Base-by-base conservation (phyloP, 495 filamentous ascomycete genomes). In the Penicillium atrosanguineum region DNA sequence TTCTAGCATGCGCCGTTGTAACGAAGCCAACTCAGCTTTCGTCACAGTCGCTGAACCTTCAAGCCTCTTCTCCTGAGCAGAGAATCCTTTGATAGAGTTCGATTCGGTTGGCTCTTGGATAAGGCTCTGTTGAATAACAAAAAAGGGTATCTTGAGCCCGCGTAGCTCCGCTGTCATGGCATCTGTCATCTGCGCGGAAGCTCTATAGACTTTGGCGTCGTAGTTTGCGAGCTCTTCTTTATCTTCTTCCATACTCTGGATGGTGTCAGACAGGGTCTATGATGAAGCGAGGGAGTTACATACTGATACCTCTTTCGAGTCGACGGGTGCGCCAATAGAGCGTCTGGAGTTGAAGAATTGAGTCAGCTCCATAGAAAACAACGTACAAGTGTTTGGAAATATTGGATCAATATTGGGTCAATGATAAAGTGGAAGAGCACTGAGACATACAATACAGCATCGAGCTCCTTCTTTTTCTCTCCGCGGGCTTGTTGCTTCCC, bases 81-180 rank as follows among this genome's bases (percentile, higher is more conserved):
- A 34, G 31, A 8, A 14, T 14, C 1, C 31, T 14, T 14, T 14
- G 8, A 15, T 34, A 34, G 50, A 40, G 12, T 51, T 31, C 18
- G 43, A 25, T 20, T 41, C 26, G 7, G 48, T 12, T 42, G 54
- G 18, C 15, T 52, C 49, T 18, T 54, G 36, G 11, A 85, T 67
- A 31, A 85, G 57, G 12, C 70, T 65, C 23, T 60, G 56, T 39
- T 68, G 70, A 9, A 78, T 70, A 36, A 74, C 77, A 63, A 89
- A 90, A 62, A 89, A 89, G 0, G 87, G 87, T 31, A 89, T 81
- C 5, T 79, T 78, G 48, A 87, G 60, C 7, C 58, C 71, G 34
- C 76, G 74, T 21, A 90, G 64, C 59, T 86, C 84, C 12, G 63
- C 52, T 7, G 63, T 68, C 63, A 85, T 80, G 6, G 81, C 78